phyloP scores from a whole-genome alignment of 2,329 filamentous ascomycete genomes.

The Verticillium longisporum region DNA sequence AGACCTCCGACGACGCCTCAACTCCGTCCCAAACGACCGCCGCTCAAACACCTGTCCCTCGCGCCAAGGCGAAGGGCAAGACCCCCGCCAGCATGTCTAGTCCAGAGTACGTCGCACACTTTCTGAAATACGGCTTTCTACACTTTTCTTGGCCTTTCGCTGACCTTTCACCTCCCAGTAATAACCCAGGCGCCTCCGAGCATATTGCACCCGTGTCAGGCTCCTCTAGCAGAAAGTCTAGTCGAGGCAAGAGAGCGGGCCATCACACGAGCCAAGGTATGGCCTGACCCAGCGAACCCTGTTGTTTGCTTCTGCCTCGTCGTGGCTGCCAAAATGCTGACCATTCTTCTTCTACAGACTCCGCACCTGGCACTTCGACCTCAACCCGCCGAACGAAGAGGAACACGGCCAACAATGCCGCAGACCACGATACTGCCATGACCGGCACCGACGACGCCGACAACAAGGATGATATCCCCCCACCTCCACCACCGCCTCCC shows the following conservation, averaged over 20 bases:
- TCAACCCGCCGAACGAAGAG: constrained; percentile 46
- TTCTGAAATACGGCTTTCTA: not conserved
- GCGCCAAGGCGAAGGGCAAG: constrained; percentile 50
- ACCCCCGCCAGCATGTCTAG: constrained; percentile 63
- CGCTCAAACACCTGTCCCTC: constrained; percentile 4
- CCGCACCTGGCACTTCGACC: constrained; percentile 25
- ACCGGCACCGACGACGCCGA: constrained; percentile 56
- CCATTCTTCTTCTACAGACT: constrained; percentile 20
- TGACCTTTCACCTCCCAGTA: constrained; percentile 24
- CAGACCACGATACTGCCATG: constrained; percentile 63
- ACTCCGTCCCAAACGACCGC: constrained; percentile 22
- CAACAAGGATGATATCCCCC: constrained; percentile 32
- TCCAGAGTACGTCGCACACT: constrained; percentile 49
- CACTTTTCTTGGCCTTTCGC: not conserved
- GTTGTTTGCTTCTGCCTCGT: not conserved
- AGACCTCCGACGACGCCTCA: constrained; percentile 45
- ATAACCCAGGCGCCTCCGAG: constrained; percentile 56
- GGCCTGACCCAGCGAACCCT: constrained; percentile 2
- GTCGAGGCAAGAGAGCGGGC: constrained; percentile 59
- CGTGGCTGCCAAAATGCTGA: not conserved
- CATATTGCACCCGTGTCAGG: constrained; percentile 48
- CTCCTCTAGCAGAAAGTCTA: constrained; percentile 65
- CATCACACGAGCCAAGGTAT: constrained; percentile 27
- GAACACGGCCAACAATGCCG: constrained; percentile 34
- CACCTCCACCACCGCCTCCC: constrained; percentile 35